phyloP scores from a whole-genome alignment of 108 stramenopile species.

The Heterococcus sp. region DNA sequence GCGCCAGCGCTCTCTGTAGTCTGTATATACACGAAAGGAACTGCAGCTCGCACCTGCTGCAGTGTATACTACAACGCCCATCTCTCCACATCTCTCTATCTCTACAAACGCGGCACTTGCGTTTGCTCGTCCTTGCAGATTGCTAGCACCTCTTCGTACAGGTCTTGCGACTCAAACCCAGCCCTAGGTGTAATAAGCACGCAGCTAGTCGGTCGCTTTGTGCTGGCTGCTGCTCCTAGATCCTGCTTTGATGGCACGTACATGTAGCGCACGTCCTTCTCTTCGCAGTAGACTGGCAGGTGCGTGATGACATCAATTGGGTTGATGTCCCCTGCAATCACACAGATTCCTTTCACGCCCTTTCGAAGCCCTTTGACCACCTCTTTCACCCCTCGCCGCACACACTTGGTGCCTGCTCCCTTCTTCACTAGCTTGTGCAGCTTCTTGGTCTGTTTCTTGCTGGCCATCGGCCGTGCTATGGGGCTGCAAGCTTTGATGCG shows the following conservation, averaged over 20 bases:
- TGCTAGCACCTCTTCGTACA: conserved; percentile 60
- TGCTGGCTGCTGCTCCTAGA: conserved; percentile 90
- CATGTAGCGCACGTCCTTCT: conserved; percentile 87
- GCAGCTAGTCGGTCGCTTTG: conserved; percentile 93
- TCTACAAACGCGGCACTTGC: conserved; percentile 9
- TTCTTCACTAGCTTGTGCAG: conserved; percentile 94
- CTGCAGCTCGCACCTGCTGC: too few relatives aligned
- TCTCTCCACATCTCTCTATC: too few relatives aligned
- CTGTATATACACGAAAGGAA: too few relatives aligned
- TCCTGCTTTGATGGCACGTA: conserved; percentile 95
- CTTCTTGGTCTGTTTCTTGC: conserved; percentile 91
- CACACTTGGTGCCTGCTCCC: conserved; percentile 73
- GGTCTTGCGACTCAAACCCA: conserved; percentile 75
- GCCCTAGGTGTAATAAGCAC: conserved; percentile 76
- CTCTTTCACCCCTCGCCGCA: conserved; percentile 95
- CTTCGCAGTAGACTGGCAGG: conserved; percentile 88
- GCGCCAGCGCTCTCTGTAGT: too few relatives aligned
- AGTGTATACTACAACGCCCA: too few relatives aligned
- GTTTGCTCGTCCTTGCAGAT: conserved; percentile 47
- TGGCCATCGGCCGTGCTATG: conserved; percentile 86
- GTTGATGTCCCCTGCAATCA: conserved; percentile 95
- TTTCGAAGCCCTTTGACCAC: conserved; percentile 94
- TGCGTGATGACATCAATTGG: conserved; percentile 94
- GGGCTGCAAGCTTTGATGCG: conserved; percentile 80
- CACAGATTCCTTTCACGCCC: conserved; percentile 82